These are phyloP conservation scores for Zymoseptoria ardabiliae DNA, from an alignment of 2,329 filamentous ascomycete species.

Conservation along the genomic window DNA sequence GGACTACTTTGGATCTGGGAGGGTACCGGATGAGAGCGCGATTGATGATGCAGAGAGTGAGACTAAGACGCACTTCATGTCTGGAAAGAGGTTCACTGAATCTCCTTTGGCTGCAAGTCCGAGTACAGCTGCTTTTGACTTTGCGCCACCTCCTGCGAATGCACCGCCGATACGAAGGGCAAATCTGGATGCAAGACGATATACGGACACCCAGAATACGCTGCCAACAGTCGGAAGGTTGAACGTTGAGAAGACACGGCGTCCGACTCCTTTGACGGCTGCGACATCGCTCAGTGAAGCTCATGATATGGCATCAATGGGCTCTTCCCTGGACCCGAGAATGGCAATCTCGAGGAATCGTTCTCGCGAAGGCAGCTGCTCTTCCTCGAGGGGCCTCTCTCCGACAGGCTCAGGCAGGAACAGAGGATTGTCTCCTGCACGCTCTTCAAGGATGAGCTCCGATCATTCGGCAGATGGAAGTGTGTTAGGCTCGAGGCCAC, in stretches of 20 bases:
- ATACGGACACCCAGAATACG: slow-evolving; percentile 22
- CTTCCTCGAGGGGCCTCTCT: slow-evolving; percentile 21
- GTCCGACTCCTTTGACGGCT: slow-evolving; percentile 22
- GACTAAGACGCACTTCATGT: slow-evolving; percentile 3
- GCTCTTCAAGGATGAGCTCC: slow-evolving; percentile 17
- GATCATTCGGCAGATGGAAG: slow-evolving; percentile 15
- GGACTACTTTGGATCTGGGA: slow-evolving; percentile 21
- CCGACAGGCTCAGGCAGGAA: slow-evolving; percentile 17
- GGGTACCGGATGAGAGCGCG: slow-evolving; percentile 15
- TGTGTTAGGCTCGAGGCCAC: slow-evolving; percentile 13
- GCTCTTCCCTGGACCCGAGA: slow-evolving; percentile 10
- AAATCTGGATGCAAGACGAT: slow-evolving; percentile 23
- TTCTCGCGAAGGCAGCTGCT: slow-evolving; percentile 21
- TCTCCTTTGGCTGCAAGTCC: slow-evolving; percentile 7
- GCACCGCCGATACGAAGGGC: slow-evolving; percentile 15
- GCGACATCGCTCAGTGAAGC: slow-evolving; percentile 18
- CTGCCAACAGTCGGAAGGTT: slow-evolving; percentile 17
- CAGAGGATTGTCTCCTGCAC: slow-evolving; percentile 6
- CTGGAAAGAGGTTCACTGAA: slow-evolving; percentile 10
- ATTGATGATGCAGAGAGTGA: slow-evolving; percentile 22
- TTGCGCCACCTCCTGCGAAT: slow-evolving; percentile 13
- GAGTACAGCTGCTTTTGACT: slow-evolving; percentile 18
- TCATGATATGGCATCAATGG: slow-evolving; percentile 9
- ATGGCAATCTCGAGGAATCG: slow-evolving; percentile 9
- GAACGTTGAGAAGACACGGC: slow-evolving; percentile 18